Percentiles rank a stretch among this genome's conserved stretches.
Conservation (phyloP, 345 rosid genomes). For the Pugionium cornutum region DNA sequence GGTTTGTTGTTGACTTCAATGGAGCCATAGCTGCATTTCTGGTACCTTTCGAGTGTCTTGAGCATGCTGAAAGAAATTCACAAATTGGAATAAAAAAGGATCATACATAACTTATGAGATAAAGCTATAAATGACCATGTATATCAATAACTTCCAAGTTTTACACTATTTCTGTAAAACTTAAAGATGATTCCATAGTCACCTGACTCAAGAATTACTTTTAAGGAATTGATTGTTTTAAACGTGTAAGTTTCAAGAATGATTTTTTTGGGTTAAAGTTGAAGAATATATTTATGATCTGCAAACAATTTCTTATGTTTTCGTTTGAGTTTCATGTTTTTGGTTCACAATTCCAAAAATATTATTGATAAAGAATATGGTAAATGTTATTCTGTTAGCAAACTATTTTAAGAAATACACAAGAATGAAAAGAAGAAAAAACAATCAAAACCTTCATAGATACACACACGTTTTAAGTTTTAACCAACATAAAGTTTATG, state of each 20-base stretch:
- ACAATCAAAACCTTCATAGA: slow-evolving; percentile 1
- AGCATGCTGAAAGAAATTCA: slow-evolving; percentile 64
- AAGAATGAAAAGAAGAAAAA: neutral
- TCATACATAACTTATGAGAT: slow-evolving; percentile 9
- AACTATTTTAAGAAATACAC: neutral
- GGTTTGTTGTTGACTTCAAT: slow-evolving; percentile 84
- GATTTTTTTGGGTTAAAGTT: too few species aligned
- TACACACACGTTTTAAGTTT: too few species aligned
- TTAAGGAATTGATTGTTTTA: too few species aligned
- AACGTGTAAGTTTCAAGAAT: too few species aligned
- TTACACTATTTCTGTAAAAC: too few species aligned
- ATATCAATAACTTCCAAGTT: neutral
- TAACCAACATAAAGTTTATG: too few species aligned
- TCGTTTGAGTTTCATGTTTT: neutral
- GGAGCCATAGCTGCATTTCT: slow-evolving; percentile 90
- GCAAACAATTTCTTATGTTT: neutral
- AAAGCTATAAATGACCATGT: slow-evolving; percentile 1
- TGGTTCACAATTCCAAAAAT: neutral
- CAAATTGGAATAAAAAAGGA: neutral
- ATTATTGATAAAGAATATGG: neutral
- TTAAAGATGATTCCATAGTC: neutral
- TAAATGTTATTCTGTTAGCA: neutral
- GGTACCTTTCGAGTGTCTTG: slow-evolving; percentile 87
- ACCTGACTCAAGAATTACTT: neutral
- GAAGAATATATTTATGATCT: too few species aligned